These are phyloP conservation scores for Acer yangbiense DNA, from an alignment of 345 rosid genomes.

Conservation along the genomic window DNA sequence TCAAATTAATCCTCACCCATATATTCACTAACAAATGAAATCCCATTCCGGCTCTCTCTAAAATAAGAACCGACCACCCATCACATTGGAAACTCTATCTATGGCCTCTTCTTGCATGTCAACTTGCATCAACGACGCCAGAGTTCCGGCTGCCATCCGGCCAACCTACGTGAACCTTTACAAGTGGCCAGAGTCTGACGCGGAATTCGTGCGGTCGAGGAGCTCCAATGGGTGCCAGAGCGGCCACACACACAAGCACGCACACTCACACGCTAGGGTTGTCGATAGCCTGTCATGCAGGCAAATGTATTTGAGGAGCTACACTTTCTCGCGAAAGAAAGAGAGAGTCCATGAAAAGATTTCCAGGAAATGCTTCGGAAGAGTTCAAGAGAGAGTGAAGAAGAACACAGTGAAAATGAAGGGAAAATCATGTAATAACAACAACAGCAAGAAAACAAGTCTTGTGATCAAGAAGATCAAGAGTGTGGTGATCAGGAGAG, in stretches of 20 bases:
- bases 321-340: conserved; percentile 38
- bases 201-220: conserved; percentile 30
- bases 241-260: neutral
- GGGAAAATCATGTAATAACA: neutral
- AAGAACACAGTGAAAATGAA: neutral
- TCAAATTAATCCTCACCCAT: too few species aligned
- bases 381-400: conserved; percentile 26
- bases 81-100: neutral
- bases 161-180: conserved; percentile 32
- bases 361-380: conserved; percentile 32
- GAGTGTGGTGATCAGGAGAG: conserved; percentile 11
- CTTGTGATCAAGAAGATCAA: too few species aligned
- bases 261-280: conserved; percentile 18
- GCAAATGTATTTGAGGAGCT: conserved; percentile 55
- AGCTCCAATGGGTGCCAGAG: conserved; percentile 1
- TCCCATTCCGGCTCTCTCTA: too few species aligned
- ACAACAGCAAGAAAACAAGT: neutral
- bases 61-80: too few species aligned
- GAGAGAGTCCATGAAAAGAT: conserved; percentile 35
- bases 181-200: conserved; percentile 34
- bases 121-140: conserved; percentile 25
- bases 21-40: too few species aligned
- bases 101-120: conserved; percentile 37
- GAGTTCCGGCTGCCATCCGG: conserved; percentile 1
- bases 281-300: conserved; percentile 50